These are phyloP conservation scores for Chaetomium globosum DNA, from an alignment of 2,329 filamentous ascomycete genomes.

Conservation along the genomic window DNA sequence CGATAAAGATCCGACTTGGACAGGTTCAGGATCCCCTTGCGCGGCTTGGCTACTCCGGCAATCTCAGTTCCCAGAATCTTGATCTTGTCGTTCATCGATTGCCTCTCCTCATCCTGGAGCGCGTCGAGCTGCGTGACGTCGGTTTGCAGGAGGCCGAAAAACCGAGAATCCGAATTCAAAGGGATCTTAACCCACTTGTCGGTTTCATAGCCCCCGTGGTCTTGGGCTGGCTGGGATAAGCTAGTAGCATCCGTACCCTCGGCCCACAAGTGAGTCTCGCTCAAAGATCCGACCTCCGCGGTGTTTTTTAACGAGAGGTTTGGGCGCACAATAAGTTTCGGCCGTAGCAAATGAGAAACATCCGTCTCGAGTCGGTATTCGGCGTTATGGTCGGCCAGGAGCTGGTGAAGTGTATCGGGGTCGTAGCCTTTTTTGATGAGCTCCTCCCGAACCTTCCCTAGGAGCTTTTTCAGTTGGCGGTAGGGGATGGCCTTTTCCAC, in stretches of 20 bases:
- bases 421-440: conserved; percentile 72
- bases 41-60: conserved; percentile 63
- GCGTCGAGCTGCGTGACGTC: conserved; percentile 71
- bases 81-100: conserved; percentile 65
- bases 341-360: conserved; percentile 31
- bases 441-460: conserved; percentile 77
- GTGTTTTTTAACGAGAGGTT: conserved; percentile 41
- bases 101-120: conserved; percentile 68
- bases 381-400: conserved; percentile 58
- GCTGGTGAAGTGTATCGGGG: conserved; percentile 66
- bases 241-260: conserved; percentile 1
- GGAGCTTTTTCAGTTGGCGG: conserved; percentile 82
- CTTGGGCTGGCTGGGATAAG: neutral
- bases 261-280: conserved; percentile 9
- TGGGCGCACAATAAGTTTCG: conserved; percentile 38
- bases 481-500: conserved; percentile 79
- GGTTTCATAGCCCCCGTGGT: conserved; percentile 9
- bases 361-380: conserved; percentile 39
- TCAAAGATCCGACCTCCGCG: conserved; percentile 6
- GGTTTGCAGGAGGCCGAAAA: conserved; percentile 74
- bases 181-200: conserved; percentile 67
- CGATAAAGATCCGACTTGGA: conserved; percentile 68
- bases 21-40: conserved; percentile 49
- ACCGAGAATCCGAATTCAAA: conserved; percentile 74
- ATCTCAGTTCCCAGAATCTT: conserved; percentile 66